These are phyloP conservation scores for Neurospora sp. DNA, from an alignment of 495 filamentous ascomycete genomes.

Conservation along the genomic window DNA sequence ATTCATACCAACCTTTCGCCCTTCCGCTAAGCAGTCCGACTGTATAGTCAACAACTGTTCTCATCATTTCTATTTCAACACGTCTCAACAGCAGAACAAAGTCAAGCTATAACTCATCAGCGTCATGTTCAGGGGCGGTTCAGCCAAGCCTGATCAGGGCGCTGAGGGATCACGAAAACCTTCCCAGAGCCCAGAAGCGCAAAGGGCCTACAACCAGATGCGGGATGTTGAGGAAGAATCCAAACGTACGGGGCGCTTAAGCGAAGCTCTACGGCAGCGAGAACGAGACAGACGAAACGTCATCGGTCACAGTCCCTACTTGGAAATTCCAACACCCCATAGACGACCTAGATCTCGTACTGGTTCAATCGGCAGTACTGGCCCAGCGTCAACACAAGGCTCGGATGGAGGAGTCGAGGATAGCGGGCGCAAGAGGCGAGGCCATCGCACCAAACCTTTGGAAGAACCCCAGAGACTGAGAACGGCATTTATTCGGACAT, in stretches of 20 bases:
- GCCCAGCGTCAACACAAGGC: neutral
- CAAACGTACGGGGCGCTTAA: neutral
- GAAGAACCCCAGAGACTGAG: slow-evolving; percentile 1
- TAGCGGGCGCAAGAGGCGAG: slow-evolving; percentile 1
- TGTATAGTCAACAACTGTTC: neutral
- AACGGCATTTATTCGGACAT: slow-evolving; percentile 18
- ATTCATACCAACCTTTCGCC: neutral
- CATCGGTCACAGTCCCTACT: neutral
- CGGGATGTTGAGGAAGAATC: slow-evolving; percentile 14
- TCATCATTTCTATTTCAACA: neutral
- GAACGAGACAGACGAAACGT: neutral
- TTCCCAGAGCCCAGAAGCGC: slow-evolving; percentile 19
- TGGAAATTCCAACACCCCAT: neutral
- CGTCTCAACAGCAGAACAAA: neutral
- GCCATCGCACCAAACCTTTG: slow-evolving; percentile 12
- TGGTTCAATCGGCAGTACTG: neutral
- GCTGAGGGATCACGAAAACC: neutral
- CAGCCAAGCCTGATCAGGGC: neutral
- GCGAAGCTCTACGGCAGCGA: neutral
- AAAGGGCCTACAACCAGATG: slow-evolving; percentile 26
- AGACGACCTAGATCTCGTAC: neutral
- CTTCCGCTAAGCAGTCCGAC: too few species aligned
- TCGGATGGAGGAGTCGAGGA: neutral
- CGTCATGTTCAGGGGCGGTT: neutral
- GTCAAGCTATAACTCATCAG: neutral